Conservation (phyloP, 768 basidiomycete genomes). For the Pleurotus sapidus region DNA sequence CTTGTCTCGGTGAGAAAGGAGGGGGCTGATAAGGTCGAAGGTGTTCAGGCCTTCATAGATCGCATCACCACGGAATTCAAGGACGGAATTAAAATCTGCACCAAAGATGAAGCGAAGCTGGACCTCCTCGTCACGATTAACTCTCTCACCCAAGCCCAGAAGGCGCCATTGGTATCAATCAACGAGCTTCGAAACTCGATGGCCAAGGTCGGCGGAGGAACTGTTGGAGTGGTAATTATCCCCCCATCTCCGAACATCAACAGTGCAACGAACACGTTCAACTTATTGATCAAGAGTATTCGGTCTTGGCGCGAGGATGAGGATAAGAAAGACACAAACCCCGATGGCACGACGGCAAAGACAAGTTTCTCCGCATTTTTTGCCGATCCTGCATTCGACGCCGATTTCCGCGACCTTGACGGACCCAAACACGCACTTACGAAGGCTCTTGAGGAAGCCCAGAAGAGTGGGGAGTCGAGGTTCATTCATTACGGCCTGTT, state of each 20-base stretch:
- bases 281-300: slow-evolving; percentile 7
- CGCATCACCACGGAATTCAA: background rate
- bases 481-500: slow-evolving; percentile 9
- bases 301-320: slow-evolving; percentile 9
- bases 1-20: slow-evolving; percentile 4
- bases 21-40: background rate
- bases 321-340: slow-evolving; percentile 8
- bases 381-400: slow-evolving; percentile 3
- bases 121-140: slow-evolving; percentile 6
- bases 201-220: slow-evolving; percentile 2
- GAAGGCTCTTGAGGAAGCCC: slow-evolving; percentile 4
- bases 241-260: slow-evolving; percentile 10
- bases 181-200: slow-evolving; percentile 3
- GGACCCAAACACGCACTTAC: slow-evolving; percentile 2
- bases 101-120: slow-evolving; percentile 11
- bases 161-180: slow-evolving; percentile 4
- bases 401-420: slow-evolving; percentile 1
- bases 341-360: slow-evolving; percentile 3
- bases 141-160: background rate
- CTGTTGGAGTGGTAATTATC: slow-evolving; percentile 10
- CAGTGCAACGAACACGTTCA: slow-evolving; percentile 9
- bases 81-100: slow-evolving; percentile 4
- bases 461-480: background rate
- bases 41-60: background rate
- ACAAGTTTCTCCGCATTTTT: slow-evolving; percentile 10